A percentile compares a stretch with the other conserved stretches of the same genome.
phyloP scores from a whole-genome alignment of 1,139 yeast species.

The Debaryomyces fabryi region DNA sequence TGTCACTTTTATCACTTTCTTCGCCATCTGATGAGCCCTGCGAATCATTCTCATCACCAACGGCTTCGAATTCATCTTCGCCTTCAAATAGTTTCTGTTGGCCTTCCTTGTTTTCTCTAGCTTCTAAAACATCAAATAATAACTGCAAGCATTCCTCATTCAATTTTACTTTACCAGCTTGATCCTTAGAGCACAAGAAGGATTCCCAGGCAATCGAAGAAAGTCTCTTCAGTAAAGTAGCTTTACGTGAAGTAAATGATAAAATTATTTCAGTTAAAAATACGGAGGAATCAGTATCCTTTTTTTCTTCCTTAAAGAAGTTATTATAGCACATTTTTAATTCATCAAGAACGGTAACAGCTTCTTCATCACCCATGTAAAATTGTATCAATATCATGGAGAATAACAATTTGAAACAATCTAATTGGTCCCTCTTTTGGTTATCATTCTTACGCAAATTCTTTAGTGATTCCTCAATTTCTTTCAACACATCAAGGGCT shows the following conservation, averaged over 20 bases:
- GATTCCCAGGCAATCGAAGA: conserved; percentile 78
- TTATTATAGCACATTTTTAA: conserved; percentile 55
- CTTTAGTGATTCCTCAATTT: conserved; percentile 38
- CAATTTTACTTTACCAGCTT: conserved; percentile 30
- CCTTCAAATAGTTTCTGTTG: conserved; percentile 75
- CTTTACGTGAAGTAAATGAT: conserved; percentile 73
- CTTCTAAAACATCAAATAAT: conserved; percentile 65
- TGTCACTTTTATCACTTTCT: conserved; percentile 38
- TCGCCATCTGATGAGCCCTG: conserved; percentile 31
- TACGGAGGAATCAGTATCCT: conserved; percentile 46
- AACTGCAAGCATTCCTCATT: conserved; percentile 55
- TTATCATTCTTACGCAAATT: conserved; percentile 3
- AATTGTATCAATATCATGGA: conserved; percentile 81
- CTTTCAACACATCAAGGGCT: conserved; percentile 52
- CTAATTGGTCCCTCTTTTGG: conserved; percentile 27
- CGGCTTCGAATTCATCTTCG: conserved; percentile 51
- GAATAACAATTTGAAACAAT: conserved; percentile 68
- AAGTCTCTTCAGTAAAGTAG: conserved; percentile 69
- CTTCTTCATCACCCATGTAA: conserved; percentile 78
- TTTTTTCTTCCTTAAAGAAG: conserved; percentile 23
- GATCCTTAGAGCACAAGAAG: conserved; percentile 37
- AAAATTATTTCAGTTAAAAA: conserved; percentile 80
- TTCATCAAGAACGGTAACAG: conserved; percentile 75
- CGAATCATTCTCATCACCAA: conserved; percentile 25
- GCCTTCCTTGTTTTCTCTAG: conserved; percentile 83